Percentiles rank a stretch among this genome's conserved stretches.
phyloP scores from a whole-genome alignment of 345 rosid genomes.

The Ceriops tagal region DNA sequence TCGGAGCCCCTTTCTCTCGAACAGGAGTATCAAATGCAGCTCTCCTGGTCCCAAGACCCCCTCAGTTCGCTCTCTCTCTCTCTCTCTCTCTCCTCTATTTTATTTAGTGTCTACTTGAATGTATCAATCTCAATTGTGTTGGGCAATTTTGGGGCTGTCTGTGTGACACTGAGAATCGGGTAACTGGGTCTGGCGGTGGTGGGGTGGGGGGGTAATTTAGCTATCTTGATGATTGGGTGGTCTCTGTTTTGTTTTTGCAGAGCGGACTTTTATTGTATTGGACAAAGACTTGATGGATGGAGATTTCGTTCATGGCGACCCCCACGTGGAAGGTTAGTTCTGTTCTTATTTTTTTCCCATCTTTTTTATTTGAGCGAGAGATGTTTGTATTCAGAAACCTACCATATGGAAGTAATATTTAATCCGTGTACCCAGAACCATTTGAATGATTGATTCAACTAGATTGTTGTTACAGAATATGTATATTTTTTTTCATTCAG shows the following conservation, averaged over 20 bases:
- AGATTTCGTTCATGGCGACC: slow-evolving; percentile 51
- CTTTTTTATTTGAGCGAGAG: too few species aligned
- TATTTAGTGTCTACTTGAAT: background rate
- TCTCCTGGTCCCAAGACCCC: slow-evolving; percentile 87
- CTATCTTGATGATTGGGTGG: too few species aligned
- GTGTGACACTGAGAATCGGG: too few species aligned
- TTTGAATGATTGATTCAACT: too few species aligned
- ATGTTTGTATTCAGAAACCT: too few species aligned
- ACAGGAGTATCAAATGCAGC: slow-evolving; percentile 78
- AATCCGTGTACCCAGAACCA: too few species aligned
- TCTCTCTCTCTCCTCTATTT: background rate
- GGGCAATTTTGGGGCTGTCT: slow-evolving; percentile 5
- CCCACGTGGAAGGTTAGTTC: slow-evolving; percentile 67
- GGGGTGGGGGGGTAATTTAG: too few species aligned
- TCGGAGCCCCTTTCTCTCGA: slow-evolving; percentile 85
- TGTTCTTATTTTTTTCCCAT: background rate
- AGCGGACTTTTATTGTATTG: slow-evolving; percentile 80
- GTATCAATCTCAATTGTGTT: slow-evolving; percentile 3
- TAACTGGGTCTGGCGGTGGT: too few species aligned
- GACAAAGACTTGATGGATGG: slow-evolving; percentile 63
- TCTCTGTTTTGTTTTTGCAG: slow-evolving; percentile 38
- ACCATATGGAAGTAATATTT: too few species aligned
- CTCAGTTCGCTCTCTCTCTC: slow-evolving; percentile 43
- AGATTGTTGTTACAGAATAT: too few species aligned
- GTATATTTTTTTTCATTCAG: too few species aligned